Conservation (phyloP, 495 filamentous ascomycete species). For the Penicillium roqueforti region DNA sequence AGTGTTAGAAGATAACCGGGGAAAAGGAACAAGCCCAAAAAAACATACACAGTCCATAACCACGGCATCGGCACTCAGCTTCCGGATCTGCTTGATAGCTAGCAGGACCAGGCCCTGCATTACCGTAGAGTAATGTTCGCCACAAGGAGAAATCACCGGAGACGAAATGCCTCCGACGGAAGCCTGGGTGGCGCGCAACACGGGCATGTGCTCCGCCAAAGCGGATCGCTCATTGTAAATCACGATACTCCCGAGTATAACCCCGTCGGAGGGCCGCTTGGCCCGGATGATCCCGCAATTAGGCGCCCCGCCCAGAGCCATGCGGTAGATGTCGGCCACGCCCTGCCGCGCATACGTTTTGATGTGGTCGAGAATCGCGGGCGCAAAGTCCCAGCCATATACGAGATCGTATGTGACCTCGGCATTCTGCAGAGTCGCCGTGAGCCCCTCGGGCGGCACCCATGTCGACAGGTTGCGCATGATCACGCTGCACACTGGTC, state of each 20-base stretch:
- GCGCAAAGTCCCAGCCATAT: conserved; percentile 72
- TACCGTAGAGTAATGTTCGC: conserved; percentile 64
- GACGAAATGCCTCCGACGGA: conserved; percentile 71
- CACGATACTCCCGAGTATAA: conserved; percentile 75
- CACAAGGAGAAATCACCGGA: conserved; percentile 66
- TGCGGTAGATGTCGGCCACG: conserved; percentile 75
- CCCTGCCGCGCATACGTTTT: conserved; percentile 72
- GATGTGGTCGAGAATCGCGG: conserved; percentile 69
- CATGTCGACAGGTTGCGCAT: conserved; percentile 65
- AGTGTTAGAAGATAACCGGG: conserved; percentile 20
- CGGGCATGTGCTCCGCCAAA: conserved; percentile 66
- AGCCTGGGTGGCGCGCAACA: conserved; percentile 48
- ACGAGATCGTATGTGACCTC: conserved; percentile 63
- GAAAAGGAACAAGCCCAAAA: conserved; percentile 1
- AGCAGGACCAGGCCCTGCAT: conserved; percentile 78
- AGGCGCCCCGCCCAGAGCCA: conserved; percentile 67
- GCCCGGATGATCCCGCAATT: conserved; percentile 80
- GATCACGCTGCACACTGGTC: conserved; percentile 61
- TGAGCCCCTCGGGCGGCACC: conserved; percentile 68
- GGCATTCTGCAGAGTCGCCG: conserved; percentile 64
- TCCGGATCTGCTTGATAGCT: conserved; percentile 78
- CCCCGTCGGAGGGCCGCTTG: conserved; percentile 61
- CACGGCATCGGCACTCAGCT: conserved; percentile 63
- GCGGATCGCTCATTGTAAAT: conserved; percentile 66
- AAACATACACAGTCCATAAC: conserved; percentile 70